phyloP scores from a whole-genome alignment of 1,284 basidiomycete genomes.

The Volvariella volvacea region DNA sequence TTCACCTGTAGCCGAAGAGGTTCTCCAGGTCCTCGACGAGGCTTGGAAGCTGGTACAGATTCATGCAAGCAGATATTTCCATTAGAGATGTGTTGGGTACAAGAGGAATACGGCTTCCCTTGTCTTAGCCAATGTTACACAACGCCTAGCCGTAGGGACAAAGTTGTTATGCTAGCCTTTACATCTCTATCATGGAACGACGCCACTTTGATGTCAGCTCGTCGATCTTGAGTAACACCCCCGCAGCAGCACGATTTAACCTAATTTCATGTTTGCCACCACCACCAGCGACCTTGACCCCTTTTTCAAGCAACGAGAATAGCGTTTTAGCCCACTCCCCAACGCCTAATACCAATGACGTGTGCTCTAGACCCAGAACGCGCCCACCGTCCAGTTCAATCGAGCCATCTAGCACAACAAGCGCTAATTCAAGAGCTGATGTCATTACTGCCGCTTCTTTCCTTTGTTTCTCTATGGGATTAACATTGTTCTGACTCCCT shows the following conservation, averaged over 20 bases:
- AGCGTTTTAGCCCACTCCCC: conserved; percentile 79
- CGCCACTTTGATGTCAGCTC: conserved; percentile 73
- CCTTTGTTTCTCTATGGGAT: conserved; percentile 16
- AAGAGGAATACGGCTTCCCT: too few relatives aligned
- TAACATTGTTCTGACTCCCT: conserved; percentile 14
- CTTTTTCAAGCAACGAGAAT: conserved; percentile 62
- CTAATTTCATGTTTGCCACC: conserved; percentile 59
- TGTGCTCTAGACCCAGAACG: conserved; percentile 69
- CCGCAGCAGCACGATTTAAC: conserved; percentile 66
- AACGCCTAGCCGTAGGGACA: too few relatives aligned
- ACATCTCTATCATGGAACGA: conserved; percentile 51
- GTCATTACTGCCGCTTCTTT: conserved; percentile 69
- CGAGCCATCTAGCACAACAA: conserved; percentile 72
- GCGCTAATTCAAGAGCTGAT: conserved; percentile 68
- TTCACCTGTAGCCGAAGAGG: conserved; percentile 27
- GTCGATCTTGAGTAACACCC: conserved; percentile 75
- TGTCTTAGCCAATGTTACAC: too few relatives aligned
- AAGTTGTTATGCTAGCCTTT: too few relatives aligned
- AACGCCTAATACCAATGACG: conserved; percentile 60
- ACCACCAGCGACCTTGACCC: conserved; percentile 52
- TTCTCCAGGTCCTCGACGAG: conserved; percentile 30
- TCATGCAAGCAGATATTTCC: conserved; percentile 26
- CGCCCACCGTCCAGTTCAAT: conserved; percentile 73
- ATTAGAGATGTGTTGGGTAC: too few relatives aligned
- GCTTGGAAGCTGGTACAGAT: conserved; percentile 30